Evolutionary conservation across 257 asterid species (phyloP).

Genomic region (Mitragyna speciosa): DNA sequence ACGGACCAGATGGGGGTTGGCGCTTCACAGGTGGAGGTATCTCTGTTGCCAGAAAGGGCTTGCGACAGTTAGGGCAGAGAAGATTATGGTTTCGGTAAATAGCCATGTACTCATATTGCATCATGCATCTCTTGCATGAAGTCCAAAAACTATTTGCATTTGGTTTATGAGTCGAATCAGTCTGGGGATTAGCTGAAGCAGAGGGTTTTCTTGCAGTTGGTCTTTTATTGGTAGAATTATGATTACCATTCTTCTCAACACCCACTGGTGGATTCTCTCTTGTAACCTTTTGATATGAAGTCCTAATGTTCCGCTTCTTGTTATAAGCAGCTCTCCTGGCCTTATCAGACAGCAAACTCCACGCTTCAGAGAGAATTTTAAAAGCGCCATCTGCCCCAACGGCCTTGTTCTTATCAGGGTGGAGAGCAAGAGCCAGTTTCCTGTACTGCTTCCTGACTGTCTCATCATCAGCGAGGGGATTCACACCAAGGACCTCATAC

Average conservation of each 20-base stretch:
- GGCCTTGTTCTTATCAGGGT: slow-evolving; percentile 72
- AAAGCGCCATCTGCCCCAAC: slow-evolving; percentile 77
- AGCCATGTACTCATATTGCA: slow-evolving; percentile 32
- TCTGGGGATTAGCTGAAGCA: slow-evolving; percentile 16
- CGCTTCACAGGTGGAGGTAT: slow-evolving; percentile 34
- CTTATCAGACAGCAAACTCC: slow-evolving; percentile 55
- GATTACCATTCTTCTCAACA: slow-evolving; percentile 6
- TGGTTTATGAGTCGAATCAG: slow-evolving; percentile 24
- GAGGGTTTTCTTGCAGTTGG: background rate
- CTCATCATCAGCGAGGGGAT: slow-evolving; percentile 44
- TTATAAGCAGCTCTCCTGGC: slow-evolving; percentile 43
- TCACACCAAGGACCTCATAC: slow-evolving; percentile 53
- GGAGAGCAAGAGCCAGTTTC: slow-evolving; percentile 55
- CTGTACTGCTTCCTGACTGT: slow-evolving; percentile 40
- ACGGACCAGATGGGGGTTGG: slow-evolving; percentile 4
- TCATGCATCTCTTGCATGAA: slow-evolving; percentile 44
- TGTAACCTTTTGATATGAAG: slow-evolving; percentile 16
- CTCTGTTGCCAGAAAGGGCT: slow-evolving; percentile 50
- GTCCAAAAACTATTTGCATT: slow-evolving; percentile 57
- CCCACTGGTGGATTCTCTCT: slow-evolving; percentile 21
- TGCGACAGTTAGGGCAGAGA: slow-evolving; percentile 44
- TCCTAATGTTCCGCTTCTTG: slow-evolving; percentile 26
- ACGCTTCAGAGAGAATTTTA: slow-evolving; percentile 52
- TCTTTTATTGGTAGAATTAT: background rate
- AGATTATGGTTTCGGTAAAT: slow-evolving; percentile 42